These are phyloP conservation scores for Sclerotinia minor DNA, from an alignment of 2,329 filamentous ascomycete species.

Conservation along the genomic window DNA sequence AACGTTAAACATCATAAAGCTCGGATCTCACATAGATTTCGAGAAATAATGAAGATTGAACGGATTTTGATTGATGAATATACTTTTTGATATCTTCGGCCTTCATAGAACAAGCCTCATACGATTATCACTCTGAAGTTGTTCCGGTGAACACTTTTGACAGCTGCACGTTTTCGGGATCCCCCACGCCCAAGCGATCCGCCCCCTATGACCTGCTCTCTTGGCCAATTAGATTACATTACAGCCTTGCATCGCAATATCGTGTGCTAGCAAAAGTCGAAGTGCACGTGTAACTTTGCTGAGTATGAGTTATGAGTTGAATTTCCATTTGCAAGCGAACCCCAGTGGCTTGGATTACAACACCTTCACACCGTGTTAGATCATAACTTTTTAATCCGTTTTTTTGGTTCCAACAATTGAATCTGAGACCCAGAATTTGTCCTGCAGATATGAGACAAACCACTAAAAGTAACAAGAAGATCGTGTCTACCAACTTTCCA, in stretches of 20 bases:
- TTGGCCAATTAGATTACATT: slow-evolving; percentile 8
- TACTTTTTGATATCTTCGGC: neutral
- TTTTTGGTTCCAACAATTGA: neutral
- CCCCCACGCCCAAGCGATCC: slow-evolving; percentile 19
- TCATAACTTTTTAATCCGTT: neutral
- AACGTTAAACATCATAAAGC: slow-evolving; percentile 2
- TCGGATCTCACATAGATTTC: neutral
- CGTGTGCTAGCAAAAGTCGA: neutral
- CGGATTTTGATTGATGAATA: neutral
- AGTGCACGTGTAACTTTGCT: neutral
- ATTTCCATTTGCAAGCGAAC: slow-evolving; percentile 3
- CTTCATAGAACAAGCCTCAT: slow-evolving; percentile 6
- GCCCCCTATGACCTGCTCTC: neutral
- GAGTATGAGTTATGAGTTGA: neutral
- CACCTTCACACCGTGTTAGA: neutral
- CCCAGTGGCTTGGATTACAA: neutral
- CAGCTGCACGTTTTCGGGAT: slow-evolving; percentile 27
- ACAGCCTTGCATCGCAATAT: slow-evolving; percentile 1
- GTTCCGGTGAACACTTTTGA: slow-evolving; percentile 22
- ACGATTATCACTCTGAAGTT: neutral
- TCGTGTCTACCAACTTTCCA: neutral
- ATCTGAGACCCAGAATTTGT: neutral
- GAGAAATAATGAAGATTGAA: neutral
- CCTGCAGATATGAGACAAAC: neutral
- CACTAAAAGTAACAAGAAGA: neutral